phyloP scores from a whole-genome alignment of 1,284 basidiomycete species.

The Tilletia caries region DNA sequence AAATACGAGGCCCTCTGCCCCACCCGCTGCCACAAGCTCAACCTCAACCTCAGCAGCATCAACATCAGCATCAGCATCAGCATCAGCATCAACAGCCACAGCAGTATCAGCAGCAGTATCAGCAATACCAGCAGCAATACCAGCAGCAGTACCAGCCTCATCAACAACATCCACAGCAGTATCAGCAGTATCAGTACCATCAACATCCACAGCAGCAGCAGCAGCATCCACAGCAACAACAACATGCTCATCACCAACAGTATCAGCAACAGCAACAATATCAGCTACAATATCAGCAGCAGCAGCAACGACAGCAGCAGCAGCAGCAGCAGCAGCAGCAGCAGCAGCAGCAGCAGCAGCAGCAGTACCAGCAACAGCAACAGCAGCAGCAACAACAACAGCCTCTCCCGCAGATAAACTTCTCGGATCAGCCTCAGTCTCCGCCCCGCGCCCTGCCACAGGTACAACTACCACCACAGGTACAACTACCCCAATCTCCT shows the following conservation, averaged over 20 bases:
- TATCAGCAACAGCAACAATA: conserved; percentile 14
- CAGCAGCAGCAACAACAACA: neutral
- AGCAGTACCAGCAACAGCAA: conserved; percentile 7
- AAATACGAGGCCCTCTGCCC: no score
- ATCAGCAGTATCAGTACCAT: neutral
- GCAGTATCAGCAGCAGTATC: neutral
- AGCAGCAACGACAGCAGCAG: neutral
- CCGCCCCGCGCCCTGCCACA: no score
- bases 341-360: neutral
- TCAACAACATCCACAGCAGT: neutral
- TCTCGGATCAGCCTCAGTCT: no score
- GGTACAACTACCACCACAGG: no score
- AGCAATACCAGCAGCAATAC: neutral
- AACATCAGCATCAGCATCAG: conserved; percentile 2
- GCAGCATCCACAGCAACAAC: neutral
- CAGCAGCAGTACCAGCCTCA: neutral
- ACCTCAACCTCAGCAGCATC: neutral
- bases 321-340: neutral
- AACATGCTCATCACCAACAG: neutral
- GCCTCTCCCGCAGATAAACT: neutral
- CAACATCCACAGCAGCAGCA: neutral
- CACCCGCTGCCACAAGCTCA: neutral
- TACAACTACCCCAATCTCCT: no score
- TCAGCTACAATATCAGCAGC: neutral
- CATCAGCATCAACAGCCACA: conserved; percentile 24